Conservation (phyloP, 2,329 filamentous ascomycete species). For the Pseudofabraea citricarpa region DNA sequence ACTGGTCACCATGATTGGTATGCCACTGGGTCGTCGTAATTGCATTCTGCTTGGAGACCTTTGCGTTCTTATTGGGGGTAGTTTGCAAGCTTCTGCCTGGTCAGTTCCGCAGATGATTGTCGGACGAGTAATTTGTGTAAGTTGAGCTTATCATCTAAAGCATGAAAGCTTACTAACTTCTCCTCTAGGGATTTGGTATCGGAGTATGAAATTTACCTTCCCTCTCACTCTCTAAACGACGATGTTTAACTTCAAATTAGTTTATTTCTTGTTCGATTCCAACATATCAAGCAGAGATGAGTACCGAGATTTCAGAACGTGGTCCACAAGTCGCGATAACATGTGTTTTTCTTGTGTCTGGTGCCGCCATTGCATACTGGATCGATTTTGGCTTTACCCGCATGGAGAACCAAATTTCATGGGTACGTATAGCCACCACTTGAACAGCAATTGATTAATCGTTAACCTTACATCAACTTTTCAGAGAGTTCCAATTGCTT, state of each 20-base stretch:
- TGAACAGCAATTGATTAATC: too few species aligned
- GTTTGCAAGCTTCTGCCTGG: conserved; percentile 24
- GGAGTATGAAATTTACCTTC: conserved; percentile 3
- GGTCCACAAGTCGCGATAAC: conserved; percentile 24
- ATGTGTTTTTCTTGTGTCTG: conserved; percentile 19
- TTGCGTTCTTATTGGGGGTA: conserved; percentile 24
- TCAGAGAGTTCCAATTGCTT: conserved; percentile 25
- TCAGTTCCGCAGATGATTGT: conserved; percentile 27
- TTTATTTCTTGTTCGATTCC: conserved; percentile 19
- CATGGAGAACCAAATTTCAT: conserved; percentile 19
- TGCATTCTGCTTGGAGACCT: conserved; percentile 23
- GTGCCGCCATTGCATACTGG: conserved; percentile 26
- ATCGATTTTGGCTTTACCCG: conserved; percentile 12
- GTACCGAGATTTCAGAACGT: conserved; percentile 17
- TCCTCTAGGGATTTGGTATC: conserved; percentile 7
- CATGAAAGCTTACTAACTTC: conserved; percentile 1
- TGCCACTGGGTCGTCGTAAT: conserved; percentile 13
- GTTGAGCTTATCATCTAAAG: not conserved
- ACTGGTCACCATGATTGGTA: conserved; percentile 24
- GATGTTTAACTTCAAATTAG: too few species aligned
- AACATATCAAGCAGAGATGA: conserved; percentile 24
- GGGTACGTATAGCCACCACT: too few species aligned
- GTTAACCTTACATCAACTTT: not conserved
- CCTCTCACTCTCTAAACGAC: too few species aligned
- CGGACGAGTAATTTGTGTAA: conserved; percentile 19